A percentile compares a stretch with the other conserved stretches of the same genome.
Evolutionary conservation across 148 eudicot genomes (phyloP).

Genomic region (Dianthus caryophyllus): DNA sequence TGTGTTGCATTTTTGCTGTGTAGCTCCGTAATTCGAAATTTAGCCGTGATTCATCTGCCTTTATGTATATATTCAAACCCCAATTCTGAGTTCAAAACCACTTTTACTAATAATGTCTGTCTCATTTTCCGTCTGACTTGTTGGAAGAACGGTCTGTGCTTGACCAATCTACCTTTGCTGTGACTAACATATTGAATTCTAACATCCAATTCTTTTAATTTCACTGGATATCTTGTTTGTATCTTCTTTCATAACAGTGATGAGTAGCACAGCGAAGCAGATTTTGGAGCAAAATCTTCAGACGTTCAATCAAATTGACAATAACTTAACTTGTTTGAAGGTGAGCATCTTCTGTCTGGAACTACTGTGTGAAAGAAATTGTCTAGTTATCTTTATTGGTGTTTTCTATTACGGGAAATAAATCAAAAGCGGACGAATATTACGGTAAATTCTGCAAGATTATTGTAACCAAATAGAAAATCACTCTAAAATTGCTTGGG

Average conservation of each 20-base stretch:
- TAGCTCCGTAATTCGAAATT: background rate
- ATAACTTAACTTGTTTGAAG: conserved; percentile 50
- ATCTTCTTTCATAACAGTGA: conserved; percentile 37
- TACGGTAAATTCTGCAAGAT: background rate
- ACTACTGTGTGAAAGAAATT: background rate
- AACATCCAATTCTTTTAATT: background rate
- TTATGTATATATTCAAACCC: background rate
- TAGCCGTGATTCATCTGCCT: background rate
- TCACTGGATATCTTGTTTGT: conserved; percentile 15
- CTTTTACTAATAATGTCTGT: background rate
- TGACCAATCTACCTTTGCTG: background rate
- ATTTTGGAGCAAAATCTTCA: conserved; percentile 60
- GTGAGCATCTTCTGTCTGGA: conserved; percentile 29
- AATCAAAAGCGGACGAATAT: background rate
- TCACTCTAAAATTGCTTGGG: background rate
- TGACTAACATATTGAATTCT: too few relatives aligned
- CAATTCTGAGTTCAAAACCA: conserved; percentile 1
- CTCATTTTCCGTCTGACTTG: background rate
- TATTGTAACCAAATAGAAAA: background rate
- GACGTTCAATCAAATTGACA: conserved; percentile 47
- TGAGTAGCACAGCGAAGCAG: conserved; percentile 48
- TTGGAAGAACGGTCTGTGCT: conserved; percentile 1
- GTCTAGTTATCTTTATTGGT: background rate
- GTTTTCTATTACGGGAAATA: background rate
- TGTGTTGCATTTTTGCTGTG: background rate